A percentile compares a stretch with the other conserved stretches of the same genome.
These are phyloP conservation scores for Rostrohypoxylon terebratum DNA, from an alignment of 495 filamentous ascomycete genomes.

Conservation along the genomic window DNA sequence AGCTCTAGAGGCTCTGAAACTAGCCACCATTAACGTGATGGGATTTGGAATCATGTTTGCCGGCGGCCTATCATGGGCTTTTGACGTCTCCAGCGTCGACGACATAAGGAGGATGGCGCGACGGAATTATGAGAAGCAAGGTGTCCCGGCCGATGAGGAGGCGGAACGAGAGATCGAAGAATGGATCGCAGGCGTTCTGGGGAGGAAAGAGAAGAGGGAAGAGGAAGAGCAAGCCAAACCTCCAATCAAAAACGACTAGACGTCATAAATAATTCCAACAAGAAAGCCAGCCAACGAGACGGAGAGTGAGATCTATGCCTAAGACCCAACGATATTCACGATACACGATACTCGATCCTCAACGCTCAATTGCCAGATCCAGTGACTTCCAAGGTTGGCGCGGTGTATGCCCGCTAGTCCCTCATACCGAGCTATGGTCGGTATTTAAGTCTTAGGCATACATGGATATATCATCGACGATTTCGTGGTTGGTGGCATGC, in stretches of 20 bases:
- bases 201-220: conserved; percentile 63
- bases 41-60: conserved; percentile 74
- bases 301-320: conserved; percentile 6
- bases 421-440: not conserved
- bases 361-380: not conserved
- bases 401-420: conserved; percentile 9
- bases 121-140: conserved; percentile 59
- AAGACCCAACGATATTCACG: conserved; percentile 1
- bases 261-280: not conserved
- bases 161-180: conserved; percentile 76
- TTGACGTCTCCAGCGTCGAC: conserved; percentile 77
- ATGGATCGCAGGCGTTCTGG: conserved; percentile 70
- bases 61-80: conserved; percentile 75
- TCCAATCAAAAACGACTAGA: conserved; percentile 21
- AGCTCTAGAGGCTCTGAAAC: conserved; percentile 79
- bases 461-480: not conserved
- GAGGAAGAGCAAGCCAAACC: conserved; percentile 19
- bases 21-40: conserved; percentile 85
- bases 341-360: not conserved
- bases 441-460: too few relatives aligned
- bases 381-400: too few relatives aligned
- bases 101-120: conserved; percentile 69
- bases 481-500: conserved; percentile 10
- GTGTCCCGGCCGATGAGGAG: conserved; percentile 63
- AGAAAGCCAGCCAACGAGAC: not conserved